Conservation (phyloP, 2,329 filamentous ascomycete genomes). For the Metarhizium rileyi region DNA sequence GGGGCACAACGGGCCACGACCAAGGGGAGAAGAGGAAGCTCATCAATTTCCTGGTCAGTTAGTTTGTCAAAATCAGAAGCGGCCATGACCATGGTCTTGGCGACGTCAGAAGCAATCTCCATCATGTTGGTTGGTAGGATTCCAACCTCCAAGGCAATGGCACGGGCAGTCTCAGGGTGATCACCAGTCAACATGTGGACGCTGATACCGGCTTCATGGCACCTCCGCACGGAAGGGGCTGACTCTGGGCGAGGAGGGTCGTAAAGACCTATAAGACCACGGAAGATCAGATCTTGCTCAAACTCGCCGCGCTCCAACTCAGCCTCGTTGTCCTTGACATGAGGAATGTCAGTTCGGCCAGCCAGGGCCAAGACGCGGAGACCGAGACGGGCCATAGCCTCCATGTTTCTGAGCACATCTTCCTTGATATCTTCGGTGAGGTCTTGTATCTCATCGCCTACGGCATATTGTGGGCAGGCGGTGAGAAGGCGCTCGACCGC, state of each 20-base stretch:
- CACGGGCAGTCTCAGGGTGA: conserved; percentile 53
- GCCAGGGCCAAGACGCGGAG: conserved; percentile 62
- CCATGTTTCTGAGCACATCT: conserved; percentile 58
- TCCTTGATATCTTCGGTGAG: conserved; percentile 44
- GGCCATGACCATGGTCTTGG: conserved; percentile 55
- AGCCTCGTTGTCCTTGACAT: conserved; percentile 24
- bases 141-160: conserved; percentile 54
- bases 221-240: conserved; percentile 45
- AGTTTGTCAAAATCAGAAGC: conserved; percentile 59
- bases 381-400: conserved; percentile 53
- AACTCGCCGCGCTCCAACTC: conserved; percentile 43
- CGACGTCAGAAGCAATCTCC: conserved; percentile 32
- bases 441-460: conserved; percentile 31
- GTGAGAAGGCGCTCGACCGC: conserved; percentile 61
- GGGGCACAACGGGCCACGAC: conserved; percentile 63
- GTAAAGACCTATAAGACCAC: conserved; percentile 63
- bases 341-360: conserved; percentile 32
- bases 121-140: conserved; percentile 45
- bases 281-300: conserved; percentile 44
- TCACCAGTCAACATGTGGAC: conserved; percentile 66
- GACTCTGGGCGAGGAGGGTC: conserved; percentile 63
- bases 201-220: conserved; percentile 51
- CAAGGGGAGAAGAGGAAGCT: conserved; percentile 51
- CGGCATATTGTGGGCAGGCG: conserved; percentile 45
- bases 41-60: conserved; percentile 52